Base-by-base conservation (phyloP, 495 filamentous ascomycete species). In the Trichoderma asperelloides region DNA sequence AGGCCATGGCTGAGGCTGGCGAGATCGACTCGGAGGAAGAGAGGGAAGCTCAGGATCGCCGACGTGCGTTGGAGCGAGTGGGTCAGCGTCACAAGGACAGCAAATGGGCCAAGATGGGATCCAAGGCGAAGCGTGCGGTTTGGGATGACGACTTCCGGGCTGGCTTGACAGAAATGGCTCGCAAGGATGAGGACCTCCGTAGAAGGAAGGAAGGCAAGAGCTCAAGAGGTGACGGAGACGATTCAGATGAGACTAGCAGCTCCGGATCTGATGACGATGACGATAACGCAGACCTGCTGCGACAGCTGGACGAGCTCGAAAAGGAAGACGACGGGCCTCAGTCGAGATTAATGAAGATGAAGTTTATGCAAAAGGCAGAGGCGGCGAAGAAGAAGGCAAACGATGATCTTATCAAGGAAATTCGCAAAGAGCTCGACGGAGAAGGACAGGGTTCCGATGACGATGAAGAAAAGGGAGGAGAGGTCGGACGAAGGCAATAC, bases 41-140 rank as follows among this genome's bases (percentile, higher is more conserved):
- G 69, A 80, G 86, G 57, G 92, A 97, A 72, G 80, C 82, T 65
- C 87, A 87, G 65, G 92, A 97, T 72, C 84, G 93, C 23, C 84
- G 85, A 68, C 82, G 95, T 70, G 95, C 95, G 6, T 86, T 90
- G 75, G 93, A 94, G 72, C 81, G 95, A 70, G 96, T 98, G 88
- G 90, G 92, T 30, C 85, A 88, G 15, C 89, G 91, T 69, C 93
- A 97, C 77, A 83, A 87, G 65, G 91, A 96, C 43, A 97, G 93
- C 79, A 96, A 91, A 71, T 98, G 94, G 92, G 93, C 94, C 13
- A 97, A 96, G 80, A 86, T 86, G 65, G 80, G 93, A 69, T 95
- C 93, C 73, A 84, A 91, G 68, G 89, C 85, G 57, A 89, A 90
- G 9, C 86, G 90, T 51, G 87, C 87, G 21, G 86, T 87, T 6